Base-by-base conservation (phyloP, 192 early-diverging fungal species). In the Rhizoclosmatium sp. region DNA sequence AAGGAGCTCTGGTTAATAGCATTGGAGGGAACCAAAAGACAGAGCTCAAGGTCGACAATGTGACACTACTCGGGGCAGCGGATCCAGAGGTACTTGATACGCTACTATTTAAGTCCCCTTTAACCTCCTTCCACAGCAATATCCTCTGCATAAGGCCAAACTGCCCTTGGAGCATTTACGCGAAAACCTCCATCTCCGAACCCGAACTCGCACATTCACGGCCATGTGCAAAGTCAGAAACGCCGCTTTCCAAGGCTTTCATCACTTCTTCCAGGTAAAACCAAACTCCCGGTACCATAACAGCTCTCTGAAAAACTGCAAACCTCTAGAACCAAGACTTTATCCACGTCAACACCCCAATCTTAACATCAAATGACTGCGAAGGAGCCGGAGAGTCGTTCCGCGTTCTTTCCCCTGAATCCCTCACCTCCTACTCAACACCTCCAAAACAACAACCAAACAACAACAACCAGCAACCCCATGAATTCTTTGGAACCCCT, bases 321-420 rank as follows among this genome's bases (percentile, higher is more conserved):
- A n/a, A 39, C 21, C 49, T 46, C 19, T 71, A 92, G 90, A 85
- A 87, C 39, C 85, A 93, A 80, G 91, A 94, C 58, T 95, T 95
- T 78, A 75, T 92, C 4, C 91, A 92, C 45, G 81, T 94, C 47
- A 91, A 95, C 66, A 95, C 95, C 4, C 95, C 95, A 1, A 85
- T 94, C 2, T 61, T 97, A 77, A 97, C 95, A 10, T 85, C 92
- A 4, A 91, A 92, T 72, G 95, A 97, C 78, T 97, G 94, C 84
- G 95, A 97, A 72, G 95, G 94, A 44, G 95, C 92, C 12, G 94
- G 95, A 5, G 94, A 97, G 80, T 92, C 92, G 2, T 97, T 97
- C 78, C 84, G 88, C 44, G 86, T 93, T 21, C 23, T 78, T 3
- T 40, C 59, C 2, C 45, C 59, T 16, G 81, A 82, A 41, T 68